phyloP scores from a whole-genome alignment of 2,329 filamentous ascomycete species.

The Emmonsiellopsis sp. region DNA sequence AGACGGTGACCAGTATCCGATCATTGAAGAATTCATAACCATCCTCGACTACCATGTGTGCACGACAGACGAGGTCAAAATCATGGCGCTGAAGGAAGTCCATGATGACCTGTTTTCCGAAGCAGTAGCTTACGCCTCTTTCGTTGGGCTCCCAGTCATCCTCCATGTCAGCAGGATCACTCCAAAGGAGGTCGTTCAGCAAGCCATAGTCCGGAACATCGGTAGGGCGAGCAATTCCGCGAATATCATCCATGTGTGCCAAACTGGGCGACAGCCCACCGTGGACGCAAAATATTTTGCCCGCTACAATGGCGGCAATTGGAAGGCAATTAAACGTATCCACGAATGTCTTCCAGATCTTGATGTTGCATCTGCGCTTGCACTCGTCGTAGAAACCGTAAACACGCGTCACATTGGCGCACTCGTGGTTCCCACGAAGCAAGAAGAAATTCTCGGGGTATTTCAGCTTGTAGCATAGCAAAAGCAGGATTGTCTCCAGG shows the following conservation, averaged over 20 bases:
- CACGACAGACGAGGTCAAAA: constrained; percentile 92
- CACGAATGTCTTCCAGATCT: constrained; percentile 96
- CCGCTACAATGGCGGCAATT: constrained; percentile 91
- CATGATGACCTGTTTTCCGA: constrained; percentile 95
- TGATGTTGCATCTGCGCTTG: constrained; percentile 91
- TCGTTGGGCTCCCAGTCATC: constrained; percentile 98
- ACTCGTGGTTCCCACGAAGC: constrained; percentile 89
- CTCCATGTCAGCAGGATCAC: constrained; percentile 95
- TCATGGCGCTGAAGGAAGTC: constrained; percentile 91
- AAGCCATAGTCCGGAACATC: constrained; percentile 96
- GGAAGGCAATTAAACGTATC: constrained; percentile 94
- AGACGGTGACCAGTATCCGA: constrained; percentile 87
- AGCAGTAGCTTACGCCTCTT: constrained; percentile 93
- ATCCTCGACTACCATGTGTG: constrained; percentile 98
- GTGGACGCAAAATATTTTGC: constrained; percentile 97
- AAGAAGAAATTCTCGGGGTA: constrained; percentile 97
- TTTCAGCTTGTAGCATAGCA: constrained; percentile 95
- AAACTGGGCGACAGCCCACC: constrained; percentile 87
- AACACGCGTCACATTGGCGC: constrained; percentile 88
- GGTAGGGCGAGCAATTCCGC: constrained; percentile 87
- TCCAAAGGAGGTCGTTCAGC: constrained; percentile 92
- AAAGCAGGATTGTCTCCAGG: constrained; percentile 82
- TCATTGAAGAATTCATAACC: constrained; percentile 99
- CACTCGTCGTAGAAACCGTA: constrained; percentile 99
- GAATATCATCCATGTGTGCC: constrained; percentile 96